Evolutionary conservation across 1,284 basidiomycete genomes (phyloP).

Genomic region (Coriolopsis trogii): DNA sequence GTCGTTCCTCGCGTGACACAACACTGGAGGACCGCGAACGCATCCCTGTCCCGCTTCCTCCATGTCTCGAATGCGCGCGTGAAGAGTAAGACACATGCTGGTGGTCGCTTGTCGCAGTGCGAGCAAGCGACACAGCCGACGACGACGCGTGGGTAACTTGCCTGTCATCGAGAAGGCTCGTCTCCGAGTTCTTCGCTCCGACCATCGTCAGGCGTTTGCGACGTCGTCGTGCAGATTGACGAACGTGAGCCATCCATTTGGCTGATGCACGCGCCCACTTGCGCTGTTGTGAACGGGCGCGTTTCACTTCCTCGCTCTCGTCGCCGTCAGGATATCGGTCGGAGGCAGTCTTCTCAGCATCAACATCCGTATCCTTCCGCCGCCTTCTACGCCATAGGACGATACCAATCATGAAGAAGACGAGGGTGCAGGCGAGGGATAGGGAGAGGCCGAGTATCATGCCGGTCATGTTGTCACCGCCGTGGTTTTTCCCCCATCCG

Average conservation of each 20-base stretch:
- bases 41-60: not conserved
- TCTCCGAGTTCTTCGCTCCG: slow-evolving; percentile 19
- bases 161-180: slow-evolving; percentile 13
- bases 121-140: slow-evolving; percentile 25
- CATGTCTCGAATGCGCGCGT: slow-evolving; percentile 8
- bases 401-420: slow-evolving; percentile 42
- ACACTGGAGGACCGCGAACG: slow-evolving; percentile 16
- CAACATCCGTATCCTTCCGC: slow-evolving; percentile 22
- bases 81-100: slow-evolving; percentile 6
- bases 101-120: slow-evolving; percentile 3
- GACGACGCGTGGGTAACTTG: slow-evolving; percentile 10
- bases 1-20: not conserved
- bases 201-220: slow-evolving; percentile 31
- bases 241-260: slow-evolving; percentile 64
- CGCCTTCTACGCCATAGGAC: slow-evolving; percentile 57
- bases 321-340: slow-evolving; percentile 39
- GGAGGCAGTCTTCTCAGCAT: slow-evolving; percentile 42
- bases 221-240: slow-evolving; percentile 57
- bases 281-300: slow-evolving; percentile 52
- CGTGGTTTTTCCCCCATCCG: slow-evolving; percentile 50
- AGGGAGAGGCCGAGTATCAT: slow-evolving; percentile 50
- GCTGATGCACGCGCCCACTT: slow-evolving; percentile 63
- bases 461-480: slow-evolving; percentile 38
- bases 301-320: slow-evolving; percentile 41
- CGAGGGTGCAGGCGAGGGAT: slow-evolving; percentile 59